These are phyloP conservation scores for Iberis amara DNA, from an alignment of 441 rosid species.

Conservation along the genomic window DNA sequence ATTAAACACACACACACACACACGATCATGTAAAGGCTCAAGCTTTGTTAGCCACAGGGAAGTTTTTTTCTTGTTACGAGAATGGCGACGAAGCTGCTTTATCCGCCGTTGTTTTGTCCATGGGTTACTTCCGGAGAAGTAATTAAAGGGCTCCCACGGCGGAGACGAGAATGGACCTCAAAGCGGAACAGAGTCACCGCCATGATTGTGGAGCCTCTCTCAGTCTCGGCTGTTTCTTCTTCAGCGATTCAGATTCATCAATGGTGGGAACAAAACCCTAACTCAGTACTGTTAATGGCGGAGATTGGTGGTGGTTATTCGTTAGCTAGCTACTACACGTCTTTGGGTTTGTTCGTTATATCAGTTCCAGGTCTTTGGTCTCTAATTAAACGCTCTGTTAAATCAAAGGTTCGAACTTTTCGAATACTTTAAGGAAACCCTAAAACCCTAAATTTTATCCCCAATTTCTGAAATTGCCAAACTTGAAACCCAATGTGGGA, in stretches of 20 bases:
- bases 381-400: constrained; percentile 91
- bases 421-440: background rate
- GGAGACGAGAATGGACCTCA: constrained; percentile 3
- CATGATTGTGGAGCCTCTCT: constrained; percentile 24
- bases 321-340: constrained; percentile 84
- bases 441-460: constrained; percentile 8
- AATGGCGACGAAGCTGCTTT: constrained; percentile 34
- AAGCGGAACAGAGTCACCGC: constrained; percentile 18
- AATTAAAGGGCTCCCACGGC: constrained; percentile 12
- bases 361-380: constrained; percentile 98
- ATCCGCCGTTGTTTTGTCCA: constrained; percentile 29
- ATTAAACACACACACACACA: background rate
- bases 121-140: constrained; percentile 28
- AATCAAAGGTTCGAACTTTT: constrained; percentile 64
- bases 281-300: constrained; percentile 42
- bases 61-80: background rate
- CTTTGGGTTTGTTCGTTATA: constrained; percentile 79
- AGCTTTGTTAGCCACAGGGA: background rate
- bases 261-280: constrained; percentile 31
- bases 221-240: constrained; percentile 21
- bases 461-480: background rate
- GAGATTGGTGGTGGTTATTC: constrained; percentile 73
- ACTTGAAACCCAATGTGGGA: background rate
- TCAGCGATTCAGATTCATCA: constrained; percentile 33
- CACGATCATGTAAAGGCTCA: constrained; percentile 25